A percentile compares a stretch with the other conserved stretches of the same genome.
Conservation (phyloP, 306 rosid species). For the Begonia fuchsioides region DNA sequence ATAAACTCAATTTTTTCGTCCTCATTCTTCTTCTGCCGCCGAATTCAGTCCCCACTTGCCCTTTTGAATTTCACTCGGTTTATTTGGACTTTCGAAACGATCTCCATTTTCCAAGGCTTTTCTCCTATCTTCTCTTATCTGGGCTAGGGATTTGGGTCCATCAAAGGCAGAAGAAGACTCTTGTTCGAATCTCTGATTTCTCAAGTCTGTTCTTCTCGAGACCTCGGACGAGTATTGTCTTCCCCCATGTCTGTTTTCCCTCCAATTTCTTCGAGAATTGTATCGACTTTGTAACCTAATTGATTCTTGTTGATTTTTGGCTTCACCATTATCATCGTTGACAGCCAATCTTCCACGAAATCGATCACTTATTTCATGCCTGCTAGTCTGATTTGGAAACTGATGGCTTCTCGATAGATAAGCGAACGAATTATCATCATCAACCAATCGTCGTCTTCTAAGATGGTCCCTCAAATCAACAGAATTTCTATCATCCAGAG, state of each 20-base stretch:
- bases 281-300: slow-evolving; percentile 28
- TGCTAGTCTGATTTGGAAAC: slow-evolving; percentile 14
- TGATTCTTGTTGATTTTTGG: slow-evolving; percentile 18
- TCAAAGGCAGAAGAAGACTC: slow-evolving; percentile 24
- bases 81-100: neutral
- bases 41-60: slow-evolving; percentile 26
- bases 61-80: slow-evolving; percentile 42
- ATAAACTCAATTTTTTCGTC: too few species aligned
- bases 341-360: slow-evolving; percentile 36
- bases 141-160: slow-evolving; percentile 63
- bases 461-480: slow-evolving; percentile 54
- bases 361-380: slow-evolving; percentile 15
- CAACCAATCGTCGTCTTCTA: slow-evolving; percentile 33
- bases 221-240: slow-evolving; percentile 1
- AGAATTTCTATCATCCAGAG: slow-evolving; percentile 16
- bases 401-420: slow-evolving; percentile 34
- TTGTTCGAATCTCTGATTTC: slow-evolving; percentile 11
- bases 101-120: slow-evolving; percentile 13
- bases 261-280: slow-evolving; percentile 11
- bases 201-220: slow-evolving; percentile 22
- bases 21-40: too few species aligned
- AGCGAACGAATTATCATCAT: too few species aligned
- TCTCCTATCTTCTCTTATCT: slow-evolving; percentile 52
- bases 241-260: too few species aligned
- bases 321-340: slow-evolving; percentile 15